Evolutionary conservation across 164 flowering plant genomes (phyloP).

Genomic region (Tinospora cordifolia): DNA sequence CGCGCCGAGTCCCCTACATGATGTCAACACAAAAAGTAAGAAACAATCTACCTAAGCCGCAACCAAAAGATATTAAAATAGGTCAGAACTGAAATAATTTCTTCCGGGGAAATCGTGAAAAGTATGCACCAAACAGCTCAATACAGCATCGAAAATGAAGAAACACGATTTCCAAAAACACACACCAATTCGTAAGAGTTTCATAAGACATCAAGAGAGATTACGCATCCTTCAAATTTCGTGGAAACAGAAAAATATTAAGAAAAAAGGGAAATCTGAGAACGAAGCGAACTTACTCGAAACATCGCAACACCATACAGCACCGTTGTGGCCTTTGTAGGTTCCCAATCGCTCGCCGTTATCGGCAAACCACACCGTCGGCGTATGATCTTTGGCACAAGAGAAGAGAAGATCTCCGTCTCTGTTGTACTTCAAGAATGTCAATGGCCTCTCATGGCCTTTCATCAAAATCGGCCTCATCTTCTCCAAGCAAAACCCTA

Average conservation of each 20-base stretch:
- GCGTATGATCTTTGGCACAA: slow-evolving; percentile 84
- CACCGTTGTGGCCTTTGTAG: slow-evolving; percentile 84
- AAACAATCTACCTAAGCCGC: too few species aligned
- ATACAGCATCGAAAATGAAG: too few species aligned
- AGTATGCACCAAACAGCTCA: too few species aligned
- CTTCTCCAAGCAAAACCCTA: background rate
- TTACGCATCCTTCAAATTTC: too few species aligned
- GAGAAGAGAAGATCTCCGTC: slow-evolving; percentile 94
- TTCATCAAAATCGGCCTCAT: slow-evolving; percentile 96
- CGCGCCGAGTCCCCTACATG: slow-evolving; percentile 57
- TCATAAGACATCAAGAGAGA: too few species aligned
- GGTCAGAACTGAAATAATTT: too few species aligned
- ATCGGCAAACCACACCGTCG: slow-evolving; percentile 90
- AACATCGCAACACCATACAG: slow-evolving; percentile 92
- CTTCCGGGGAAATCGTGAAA: too few species aligned
- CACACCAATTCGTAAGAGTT: too few species aligned
- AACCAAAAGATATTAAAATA: too few species aligned
- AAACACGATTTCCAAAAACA: too few species aligned
- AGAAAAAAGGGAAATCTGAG: background rate
- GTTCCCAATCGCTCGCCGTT: slow-evolving; percentile 90
- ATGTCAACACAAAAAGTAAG: background rate
- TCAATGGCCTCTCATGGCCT: slow-evolving; percentile 90
- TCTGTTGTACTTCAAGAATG: slow-evolving; percentile 74
- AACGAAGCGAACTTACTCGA: slow-evolving; percentile 35
- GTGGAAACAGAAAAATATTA: too few species aligned